Percentiles rank a stretch among this genome's conserved stretches.
phyloP scores from a whole-genome alignment of 2,329 filamentous ascomycete species.

The Ophiostoma sp. region DNA sequence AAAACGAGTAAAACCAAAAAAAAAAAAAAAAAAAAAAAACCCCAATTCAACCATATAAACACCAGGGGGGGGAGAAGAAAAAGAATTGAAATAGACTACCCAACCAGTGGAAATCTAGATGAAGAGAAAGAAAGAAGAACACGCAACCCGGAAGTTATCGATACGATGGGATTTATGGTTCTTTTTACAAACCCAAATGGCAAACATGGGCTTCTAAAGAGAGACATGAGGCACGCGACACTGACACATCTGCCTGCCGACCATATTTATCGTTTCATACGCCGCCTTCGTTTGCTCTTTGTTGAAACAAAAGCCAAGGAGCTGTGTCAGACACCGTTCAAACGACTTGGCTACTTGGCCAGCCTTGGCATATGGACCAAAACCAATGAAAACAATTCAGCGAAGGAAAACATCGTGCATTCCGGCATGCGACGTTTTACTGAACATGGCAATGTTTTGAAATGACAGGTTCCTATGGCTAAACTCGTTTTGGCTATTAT shows the following conservation, averaged over 20 bases:
- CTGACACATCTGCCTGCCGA: not conserved
- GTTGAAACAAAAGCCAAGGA: not conserved
- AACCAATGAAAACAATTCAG: not conserved
- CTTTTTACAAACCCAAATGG: not conserved
- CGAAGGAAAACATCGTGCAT: not conserved
- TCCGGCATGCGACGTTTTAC: not conserved
- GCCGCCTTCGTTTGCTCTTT: not conserved
- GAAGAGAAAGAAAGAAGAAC: not conserved
- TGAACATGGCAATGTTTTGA: not conserved
- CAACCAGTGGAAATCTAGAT: not conserved
- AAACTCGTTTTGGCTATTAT: no score
- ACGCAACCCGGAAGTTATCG: not conserved
- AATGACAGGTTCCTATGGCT: not conserved
- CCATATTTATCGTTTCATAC: not conserved
- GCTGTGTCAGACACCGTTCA: not conserved
- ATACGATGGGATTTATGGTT: not conserved
- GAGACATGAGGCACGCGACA: not conserved
- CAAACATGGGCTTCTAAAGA: not conserved
- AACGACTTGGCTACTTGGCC: constrained; percentile 10
- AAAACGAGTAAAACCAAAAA: not conserved
- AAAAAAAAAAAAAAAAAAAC: not conserved
- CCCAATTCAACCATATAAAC: not conserved
- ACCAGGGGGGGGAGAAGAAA: not conserved
- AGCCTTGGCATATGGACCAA: not conserved
- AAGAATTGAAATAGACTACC: not conserved